Base-by-base conservation (phyloP, 2,329 filamentous ascomycete genomes). In the Pyrenochaeta sp. region DNA sequence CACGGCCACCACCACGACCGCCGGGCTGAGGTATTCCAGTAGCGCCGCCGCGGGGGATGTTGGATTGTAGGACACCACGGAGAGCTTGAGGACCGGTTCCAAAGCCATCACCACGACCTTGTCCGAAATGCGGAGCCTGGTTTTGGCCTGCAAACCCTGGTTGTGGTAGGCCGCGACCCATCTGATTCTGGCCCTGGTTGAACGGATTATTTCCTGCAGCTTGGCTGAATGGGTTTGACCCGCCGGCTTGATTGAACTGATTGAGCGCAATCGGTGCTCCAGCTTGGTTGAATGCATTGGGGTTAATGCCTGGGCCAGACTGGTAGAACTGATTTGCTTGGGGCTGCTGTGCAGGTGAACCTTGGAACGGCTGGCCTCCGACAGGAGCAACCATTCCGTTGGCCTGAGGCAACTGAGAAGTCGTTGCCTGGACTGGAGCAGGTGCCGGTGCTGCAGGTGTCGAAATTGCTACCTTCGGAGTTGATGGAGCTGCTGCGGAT, bases 21-120 rank as follows among this genome's bases (percentile, higher is more conserved):
- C 61, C 62, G 3, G 64, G 64, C 18, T 61, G 43, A 13, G 67
- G 68, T 31, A 71, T 69, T 14, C 58, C 59, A 10, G 57, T 61
- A n/a, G 51, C 58, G 7, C 63, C 61, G 4, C 64, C 60, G 18
- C 67, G 62, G 8, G 68, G 68, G 17, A 71, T 68, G 28, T 53
- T 54, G 3, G 61, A 57, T 42, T 61, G 60, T n/a, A 64, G 41
- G 8, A 65, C 39, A 19, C 53, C 49, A 14, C 66, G 68, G 7
- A 68, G 51, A 3, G 65, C 62, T 23, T 50, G 55, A 11, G 61
- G 61, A 6, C 65, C 68, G 3, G 65, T 67, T 23, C 66, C 66
- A 14, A 61, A 28, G 29, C 29, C 38, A 30, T 52, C 53, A 20
- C 24, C 50, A 31, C 22, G 48, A 21, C 55, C 53, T 11, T 54